Conservation (phyloP, 768 basidiomycete genomes). For the Lactarius deliciosus region DNA sequence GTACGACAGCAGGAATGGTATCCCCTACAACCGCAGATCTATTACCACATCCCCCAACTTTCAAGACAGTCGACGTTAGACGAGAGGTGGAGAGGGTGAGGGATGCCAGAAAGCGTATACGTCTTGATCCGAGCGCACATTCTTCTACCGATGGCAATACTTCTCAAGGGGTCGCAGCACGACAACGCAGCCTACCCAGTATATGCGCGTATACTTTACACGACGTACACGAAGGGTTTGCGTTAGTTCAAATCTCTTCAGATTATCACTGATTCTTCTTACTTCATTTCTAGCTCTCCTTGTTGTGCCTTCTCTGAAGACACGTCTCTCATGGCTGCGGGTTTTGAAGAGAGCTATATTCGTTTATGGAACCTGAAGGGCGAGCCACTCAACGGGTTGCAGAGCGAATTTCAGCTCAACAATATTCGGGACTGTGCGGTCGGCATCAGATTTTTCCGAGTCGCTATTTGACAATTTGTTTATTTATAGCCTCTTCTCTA, state of each 20-base stretch:
- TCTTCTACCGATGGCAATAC: slow-evolving; percentile 56
- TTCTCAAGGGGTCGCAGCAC: slow-evolving; percentile 54
- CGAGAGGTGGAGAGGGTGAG: slow-evolving; percentile 87
- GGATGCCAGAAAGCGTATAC: slow-evolving; percentile 89
- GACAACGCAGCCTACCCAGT: slow-evolving; percentile 78
- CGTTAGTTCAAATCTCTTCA: slow-evolving; percentile 15
- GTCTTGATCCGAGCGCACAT: slow-evolving; percentile 74
- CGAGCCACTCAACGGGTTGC: slow-evolving; percentile 74
- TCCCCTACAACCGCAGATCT: slow-evolving; percentile 71
- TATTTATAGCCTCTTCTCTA: slow-evolving; percentile 53
- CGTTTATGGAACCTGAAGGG: slow-evolving; percentile 94
- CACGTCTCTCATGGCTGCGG: slow-evolving; percentile 88
- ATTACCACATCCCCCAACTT: slow-evolving; percentile 76
- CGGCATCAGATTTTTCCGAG: not conserved
- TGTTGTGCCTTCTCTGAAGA: slow-evolving; percentile 89
- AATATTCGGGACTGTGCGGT: slow-evolving; percentile 68
- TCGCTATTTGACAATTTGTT: slow-evolving; percentile 8
- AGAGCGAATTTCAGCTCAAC: slow-evolving; percentile 70
- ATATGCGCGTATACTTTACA: slow-evolving; percentile 95
- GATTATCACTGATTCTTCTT: slow-evolving; percentile 7
- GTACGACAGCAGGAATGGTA: slow-evolving; percentile 52
- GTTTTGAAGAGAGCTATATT: slow-evolving; percentile 94
- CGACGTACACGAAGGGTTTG: slow-evolving; percentile 93
- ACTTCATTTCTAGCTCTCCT: slow-evolving; percentile 58
- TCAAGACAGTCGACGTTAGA: slow-evolving; percentile 84